Evolutionary conservation across 2,329 filamentous ascomycete species (phyloP), one percentile per base, ranked within the genome.

Genomic region (Chalara sp.): DNA sequence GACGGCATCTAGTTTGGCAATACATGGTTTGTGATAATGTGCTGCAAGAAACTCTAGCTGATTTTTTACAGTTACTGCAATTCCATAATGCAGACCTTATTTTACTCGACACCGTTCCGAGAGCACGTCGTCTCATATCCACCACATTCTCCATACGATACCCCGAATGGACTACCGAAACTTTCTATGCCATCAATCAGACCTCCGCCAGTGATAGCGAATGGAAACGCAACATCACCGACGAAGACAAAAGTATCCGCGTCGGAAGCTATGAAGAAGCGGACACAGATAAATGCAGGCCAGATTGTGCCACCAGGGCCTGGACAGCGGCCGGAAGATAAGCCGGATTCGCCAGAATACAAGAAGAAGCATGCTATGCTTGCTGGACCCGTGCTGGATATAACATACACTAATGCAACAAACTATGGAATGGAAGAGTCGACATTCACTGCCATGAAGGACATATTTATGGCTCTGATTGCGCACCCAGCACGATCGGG

Each of bases 351-450:
- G 1, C 89, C 92, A 1, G 93, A 99, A 70, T 96, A 93, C 72
- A 96, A 96, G 72, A 99, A 99, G 76, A 96, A 96, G 71, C 84
- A 93, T 66, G 91, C 91, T 13, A 83, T 97, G 74, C 76, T 91
- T 53, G 86, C 86, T 42, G 89, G 93, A 0, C 93, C 93, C 1
- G 84, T 96, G 37, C 69, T 97, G 51, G 88, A 95, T 61, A 80
- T 97, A 68, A 82, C 85, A 46, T 84, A 87, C 61, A 89, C 95
- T 62, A 93, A 90, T 63, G 78, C 84, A 6, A 76, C 77, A 44
- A 80, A 83, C 13, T 96, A 96, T 64, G 89, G 87, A 60, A 96
- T 97, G 91, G 82, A 89, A 46, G 92, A 97, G 65, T 95, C 89
- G 53, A 84, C 95, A 3, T 99, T 97, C 65, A 96, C 92, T 0